A percentile compares a stretch with the other conserved stretches of the same genome.
Conservation (phyloP, 176 grass and related monocot genomes). For the Secale cereale region DNA sequence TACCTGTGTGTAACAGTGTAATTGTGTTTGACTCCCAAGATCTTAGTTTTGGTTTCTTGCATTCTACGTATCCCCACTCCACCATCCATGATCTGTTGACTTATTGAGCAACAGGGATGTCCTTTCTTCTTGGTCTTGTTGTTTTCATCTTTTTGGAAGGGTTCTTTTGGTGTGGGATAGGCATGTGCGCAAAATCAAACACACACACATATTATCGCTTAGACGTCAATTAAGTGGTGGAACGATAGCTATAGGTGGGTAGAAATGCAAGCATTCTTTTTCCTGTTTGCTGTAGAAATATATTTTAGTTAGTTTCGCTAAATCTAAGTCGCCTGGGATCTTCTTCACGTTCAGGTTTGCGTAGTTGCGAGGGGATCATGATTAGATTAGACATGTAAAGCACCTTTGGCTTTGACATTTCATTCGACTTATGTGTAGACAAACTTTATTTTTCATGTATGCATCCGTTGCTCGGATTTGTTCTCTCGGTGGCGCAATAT, state of each 20-base stretch:
- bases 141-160: not conserved
- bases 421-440: no score
- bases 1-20: not conserved
- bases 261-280: no score
- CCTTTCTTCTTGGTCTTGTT: not conserved
- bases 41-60: slow-evolving; percentile 8
- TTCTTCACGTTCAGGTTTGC: no score
- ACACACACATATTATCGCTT: not conserved
- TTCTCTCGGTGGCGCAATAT: no score
- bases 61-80: not conserved
- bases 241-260: not conserved
- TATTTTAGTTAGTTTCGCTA: no score
- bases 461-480: no score
- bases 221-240: not conserved
- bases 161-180: not conserved
- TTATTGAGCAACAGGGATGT: not conserved
- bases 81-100: not conserved
- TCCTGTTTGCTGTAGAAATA: no score
- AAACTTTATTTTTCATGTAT: no score
- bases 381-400: no score
- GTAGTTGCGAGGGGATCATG: no score
- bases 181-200: not conserved
- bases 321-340: no score
- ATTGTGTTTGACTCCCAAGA: not conserved
- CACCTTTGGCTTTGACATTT: no score